These are phyloP conservation scores for Dioszegia aurantiaca DNA, from an alignment of 768 basidiomycete species.

Conservation along the genomic window DNA sequence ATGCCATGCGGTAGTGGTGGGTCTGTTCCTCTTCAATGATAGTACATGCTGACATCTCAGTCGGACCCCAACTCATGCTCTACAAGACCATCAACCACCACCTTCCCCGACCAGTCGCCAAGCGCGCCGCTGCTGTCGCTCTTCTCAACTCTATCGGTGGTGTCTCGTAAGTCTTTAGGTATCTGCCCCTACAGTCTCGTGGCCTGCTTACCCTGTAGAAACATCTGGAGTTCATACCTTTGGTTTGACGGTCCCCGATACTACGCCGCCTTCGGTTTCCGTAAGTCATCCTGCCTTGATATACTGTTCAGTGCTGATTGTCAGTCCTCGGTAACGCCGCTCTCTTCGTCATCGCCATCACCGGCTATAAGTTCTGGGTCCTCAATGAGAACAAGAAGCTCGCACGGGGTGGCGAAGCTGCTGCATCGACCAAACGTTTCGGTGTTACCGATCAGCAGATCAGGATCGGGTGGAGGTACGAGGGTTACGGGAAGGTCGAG, in stretches of 20 bases:
- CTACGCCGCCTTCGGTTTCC: conserved; percentile 35
- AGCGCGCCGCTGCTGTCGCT: conserved; percentile 44
- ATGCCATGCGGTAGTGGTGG: conserved; percentile 29
- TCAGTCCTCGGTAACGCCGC: conserved; percentile 31
- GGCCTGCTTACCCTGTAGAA: neutral
- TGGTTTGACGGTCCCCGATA: conserved; percentile 33
- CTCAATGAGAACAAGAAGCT: conserved; percentile 36
- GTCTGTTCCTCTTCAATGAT: conserved; percentile 2
- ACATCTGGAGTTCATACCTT: conserved; percentile 39
- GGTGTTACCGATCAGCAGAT: conserved; percentile 40
- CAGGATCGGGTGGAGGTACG: conserved; percentile 43
- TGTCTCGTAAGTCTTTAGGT: conserved; percentile 20
- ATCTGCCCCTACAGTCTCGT: too few species aligned
- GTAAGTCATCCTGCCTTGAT: conserved; percentile 19
- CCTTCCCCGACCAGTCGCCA: conserved; percentile 40
- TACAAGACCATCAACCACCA: conserved; percentile 46
- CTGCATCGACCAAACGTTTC: neutral
- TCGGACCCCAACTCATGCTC: conserved; percentile 42
- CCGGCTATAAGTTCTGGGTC: conserved; percentile 41
- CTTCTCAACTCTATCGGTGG: conserved; percentile 47
- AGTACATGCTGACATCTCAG: conserved; percentile 9
- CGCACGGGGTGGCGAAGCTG: conserved; percentile 14
- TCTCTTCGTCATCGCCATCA: conserved; percentile 30
- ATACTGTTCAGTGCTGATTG: neutral
- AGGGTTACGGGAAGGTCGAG: conserved; percentile 17